These are phyloP conservation scores for Hyparrhenia diplandra DNA, from an alignment of 176 grass and related monocot species.

Conservation along the genomic window DNA sequence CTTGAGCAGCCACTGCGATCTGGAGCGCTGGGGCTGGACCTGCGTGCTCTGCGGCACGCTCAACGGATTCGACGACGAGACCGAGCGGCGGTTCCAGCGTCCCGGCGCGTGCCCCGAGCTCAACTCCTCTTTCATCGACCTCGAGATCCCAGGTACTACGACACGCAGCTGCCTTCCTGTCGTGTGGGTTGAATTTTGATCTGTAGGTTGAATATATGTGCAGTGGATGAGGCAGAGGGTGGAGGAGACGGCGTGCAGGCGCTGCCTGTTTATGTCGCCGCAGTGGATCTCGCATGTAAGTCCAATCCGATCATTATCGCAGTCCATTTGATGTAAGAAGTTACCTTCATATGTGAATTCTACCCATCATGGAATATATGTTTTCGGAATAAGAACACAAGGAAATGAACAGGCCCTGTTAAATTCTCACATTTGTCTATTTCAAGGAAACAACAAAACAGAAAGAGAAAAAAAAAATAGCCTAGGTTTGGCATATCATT, in stretches of 20 bases:
- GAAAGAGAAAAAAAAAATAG: neutral
- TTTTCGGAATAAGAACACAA: neutral
- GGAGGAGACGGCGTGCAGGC: constrained; percentile 45
- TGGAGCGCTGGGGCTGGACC: constrained; percentile 82
- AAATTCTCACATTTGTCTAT: neutral
- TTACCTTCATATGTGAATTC: constrained; percentile 3
- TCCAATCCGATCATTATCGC: neutral
- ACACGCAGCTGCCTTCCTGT: neutral
- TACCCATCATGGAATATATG: neutral
- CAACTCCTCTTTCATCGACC: constrained; percentile 74
- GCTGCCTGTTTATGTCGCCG: constrained; percentile 88
- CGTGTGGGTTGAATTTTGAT: neutral
- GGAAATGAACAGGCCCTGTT: neutral
- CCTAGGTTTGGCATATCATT: neutral
- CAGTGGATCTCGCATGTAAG: constrained; percentile 92
- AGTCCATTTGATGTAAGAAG: neutral
- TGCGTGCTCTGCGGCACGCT: constrained; percentile 82
- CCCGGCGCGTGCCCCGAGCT: constrained; percentile 65
- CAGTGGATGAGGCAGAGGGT: constrained; percentile 54
- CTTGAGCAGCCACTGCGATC: constrained; percentile 64
- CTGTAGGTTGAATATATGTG: constrained; percentile 26
- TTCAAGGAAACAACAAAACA: neutral
- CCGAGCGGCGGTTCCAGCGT: constrained; percentile 53
- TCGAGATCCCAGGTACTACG: constrained; percentile 61
- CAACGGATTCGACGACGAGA: constrained; percentile 60